Conservation (phyloP, 2,329 filamentous ascomycete genomes). For the Calonectria naviculata region DNA sequence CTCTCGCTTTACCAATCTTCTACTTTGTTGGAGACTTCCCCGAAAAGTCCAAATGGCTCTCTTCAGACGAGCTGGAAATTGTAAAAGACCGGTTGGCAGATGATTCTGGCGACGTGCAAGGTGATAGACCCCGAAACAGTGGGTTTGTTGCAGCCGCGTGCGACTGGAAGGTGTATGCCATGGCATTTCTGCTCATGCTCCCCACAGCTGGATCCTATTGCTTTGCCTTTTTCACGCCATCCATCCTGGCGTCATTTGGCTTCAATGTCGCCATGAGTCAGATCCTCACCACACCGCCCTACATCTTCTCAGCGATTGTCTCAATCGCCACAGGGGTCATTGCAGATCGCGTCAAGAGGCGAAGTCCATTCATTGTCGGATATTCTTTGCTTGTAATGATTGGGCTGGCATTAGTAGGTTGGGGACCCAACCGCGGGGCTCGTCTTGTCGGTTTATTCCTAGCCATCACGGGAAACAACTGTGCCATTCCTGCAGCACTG, state of each 20-base stretch:
- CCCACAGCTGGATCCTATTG: not conserved
- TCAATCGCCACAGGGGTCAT: not conserved
- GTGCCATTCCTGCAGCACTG: not conserved
- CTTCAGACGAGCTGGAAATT: not conserved
- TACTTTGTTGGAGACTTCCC: not conserved
- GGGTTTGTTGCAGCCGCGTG: not conserved
- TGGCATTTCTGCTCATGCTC: not conserved
- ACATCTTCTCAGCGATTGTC: not conserved
- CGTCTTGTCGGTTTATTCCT: not conserved
- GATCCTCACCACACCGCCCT: not conserved
- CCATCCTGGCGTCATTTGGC: not conserved
- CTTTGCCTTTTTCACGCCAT: not conserved
- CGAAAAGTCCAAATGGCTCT: not conserved
- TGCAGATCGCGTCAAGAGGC: not conserved
- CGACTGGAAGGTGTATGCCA: conserved; percentile 1
- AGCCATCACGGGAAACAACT: not conserved
- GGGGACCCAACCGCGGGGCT: not conserved
- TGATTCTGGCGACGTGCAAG: not conserved
- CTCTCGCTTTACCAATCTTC: not conserved
- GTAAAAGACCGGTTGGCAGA: not conserved
- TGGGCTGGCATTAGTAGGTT: not conserved
- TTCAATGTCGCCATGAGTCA: not conserved
- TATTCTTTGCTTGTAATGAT: not conserved
- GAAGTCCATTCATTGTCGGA: not conserved
- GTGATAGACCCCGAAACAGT: not conserved